These are phyloP conservation scores for Mixia osmundae DNA, from an alignment of 1,284 basidiomycete genomes.

Conservation along the genomic window DNA sequence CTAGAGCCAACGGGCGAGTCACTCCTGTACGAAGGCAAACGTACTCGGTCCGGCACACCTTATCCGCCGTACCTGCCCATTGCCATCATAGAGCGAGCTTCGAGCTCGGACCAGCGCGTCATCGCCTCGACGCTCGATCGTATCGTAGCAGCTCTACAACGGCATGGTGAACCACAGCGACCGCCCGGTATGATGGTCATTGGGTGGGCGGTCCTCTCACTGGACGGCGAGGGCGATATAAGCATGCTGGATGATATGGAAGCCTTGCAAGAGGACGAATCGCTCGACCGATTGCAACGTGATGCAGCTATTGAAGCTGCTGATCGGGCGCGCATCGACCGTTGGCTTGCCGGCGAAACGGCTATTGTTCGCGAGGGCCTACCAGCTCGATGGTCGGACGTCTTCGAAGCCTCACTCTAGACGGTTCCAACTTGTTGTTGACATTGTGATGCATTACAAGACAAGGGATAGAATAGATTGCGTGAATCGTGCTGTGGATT, in stretches of 20 bases:
- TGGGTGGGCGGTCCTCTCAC: constrained; percentile 48
- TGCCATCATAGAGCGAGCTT: constrained; percentile 78
- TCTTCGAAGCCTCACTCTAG: no score
- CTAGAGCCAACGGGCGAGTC: constrained; percentile 17
- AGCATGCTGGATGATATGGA: constrained; percentile 25
- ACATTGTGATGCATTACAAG: no score
- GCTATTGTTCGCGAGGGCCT: constrained; percentile 32
- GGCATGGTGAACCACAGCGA: constrained; percentile 56
- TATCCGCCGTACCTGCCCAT: constrained; percentile 64
- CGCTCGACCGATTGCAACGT: no score
- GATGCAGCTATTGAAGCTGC: constrained; percentile 16
- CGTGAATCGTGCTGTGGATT: no score
- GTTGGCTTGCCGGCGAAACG: constrained; percentile 33
- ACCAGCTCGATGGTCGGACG: constrained; percentile 19
- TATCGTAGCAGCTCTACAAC: constrained; percentile 46
- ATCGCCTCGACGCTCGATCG: constrained; percentile 52
- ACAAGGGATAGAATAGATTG: no score
- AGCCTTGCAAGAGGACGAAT: constrained; percentile 2
- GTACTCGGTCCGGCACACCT: constrained; percentile 26
- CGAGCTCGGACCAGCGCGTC: constrained; percentile 71
- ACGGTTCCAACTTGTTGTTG: no score
- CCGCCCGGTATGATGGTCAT: constrained; percentile 90
- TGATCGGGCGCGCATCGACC: constrained; percentile 31
- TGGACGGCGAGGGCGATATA: constrained; percentile 30
- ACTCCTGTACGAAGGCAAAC: constrained; percentile 11